phyloP scores from a whole-genome alignment of 805 yeast species.

The Candida piceae region DNA sequence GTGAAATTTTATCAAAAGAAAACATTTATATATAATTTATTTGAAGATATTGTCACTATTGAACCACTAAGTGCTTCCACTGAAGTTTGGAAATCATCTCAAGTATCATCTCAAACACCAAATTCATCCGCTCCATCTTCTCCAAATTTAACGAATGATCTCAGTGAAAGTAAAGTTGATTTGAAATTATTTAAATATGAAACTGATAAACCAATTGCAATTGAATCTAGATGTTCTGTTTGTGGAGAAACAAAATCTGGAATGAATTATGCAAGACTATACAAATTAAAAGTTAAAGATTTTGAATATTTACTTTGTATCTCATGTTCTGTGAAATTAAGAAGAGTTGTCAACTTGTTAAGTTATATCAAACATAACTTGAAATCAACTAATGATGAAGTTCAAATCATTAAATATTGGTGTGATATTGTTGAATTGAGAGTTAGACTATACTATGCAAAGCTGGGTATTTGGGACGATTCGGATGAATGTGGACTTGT shows the following conservation, averaged over 20 bases:
- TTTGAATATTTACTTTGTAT: constrained; percentile 68
- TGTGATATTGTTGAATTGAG: constrained; percentile 58
- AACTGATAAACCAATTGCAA: constrained; percentile 64
- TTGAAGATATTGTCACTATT: constrained; percentile 75
- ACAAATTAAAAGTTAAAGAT: constrained; percentile 46
- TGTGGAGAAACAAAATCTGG: constrained; percentile 79
- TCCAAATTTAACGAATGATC: constrained; percentile 9
- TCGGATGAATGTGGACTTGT: constrained; percentile 25
- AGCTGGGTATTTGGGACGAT: constrained; percentile 72
- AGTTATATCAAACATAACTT: constrained; percentile 59
- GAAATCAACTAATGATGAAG: constrained; percentile 10
- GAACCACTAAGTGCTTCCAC: constrained; percentile 86
- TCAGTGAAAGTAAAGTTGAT: constrained; percentile 7
- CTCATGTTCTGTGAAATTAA: constrained; percentile 70
- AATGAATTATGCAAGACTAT: constrained; percentile 69
- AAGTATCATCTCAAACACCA: constrained; percentile 8
- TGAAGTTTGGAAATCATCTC: constrained; percentile 54
- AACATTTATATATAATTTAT: constrained; percentile 56
- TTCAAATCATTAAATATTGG: constrained; percentile 54
- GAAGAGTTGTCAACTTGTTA: constrained; percentile 79
- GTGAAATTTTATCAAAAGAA: constrained; percentile 54
- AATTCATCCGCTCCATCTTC: constrained; percentile 9
- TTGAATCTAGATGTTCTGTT: constrained; percentile 68
- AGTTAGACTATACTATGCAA: constrained; percentile 75
- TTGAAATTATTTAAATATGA: constrained; percentile 20